Percentiles rank a stretch among this genome's conserved stretches.
phyloP scores from a whole-genome alignment of 1,284 basidiomycete genomes.

The Somion occarium region DNA sequence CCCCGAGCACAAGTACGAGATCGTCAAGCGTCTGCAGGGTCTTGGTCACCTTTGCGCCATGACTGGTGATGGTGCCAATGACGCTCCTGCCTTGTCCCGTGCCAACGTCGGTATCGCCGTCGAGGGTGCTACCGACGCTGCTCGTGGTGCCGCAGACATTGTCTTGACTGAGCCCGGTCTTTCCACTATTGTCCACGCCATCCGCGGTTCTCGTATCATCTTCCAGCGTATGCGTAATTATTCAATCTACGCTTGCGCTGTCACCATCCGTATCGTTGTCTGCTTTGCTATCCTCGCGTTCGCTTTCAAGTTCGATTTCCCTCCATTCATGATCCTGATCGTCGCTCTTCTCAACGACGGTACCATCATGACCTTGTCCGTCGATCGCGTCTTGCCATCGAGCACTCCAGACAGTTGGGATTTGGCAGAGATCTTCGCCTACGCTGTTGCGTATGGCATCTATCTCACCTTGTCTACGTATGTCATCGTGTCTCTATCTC shows the following conservation, averaged over 20 bases:
- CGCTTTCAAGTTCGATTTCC: slow-evolving; percentile 97
- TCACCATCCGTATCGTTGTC: slow-evolving; percentile 98
- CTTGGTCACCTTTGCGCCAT: slow-evolving; percentile 86
- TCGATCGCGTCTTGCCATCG: slow-evolving; percentile 94
- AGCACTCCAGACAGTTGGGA: slow-evolving; percentile 94
- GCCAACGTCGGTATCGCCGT: slow-evolving; percentile 98
- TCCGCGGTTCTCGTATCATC: slow-evolving; percentile 92
- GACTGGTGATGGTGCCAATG: slow-evolving; percentile 98
- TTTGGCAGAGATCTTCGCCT: slow-evolving; percentile 93
- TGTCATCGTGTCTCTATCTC: slow-evolving; percentile 24
- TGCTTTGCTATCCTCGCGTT: slow-evolving; percentile 96
- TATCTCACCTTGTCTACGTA: slow-evolving; percentile 90
- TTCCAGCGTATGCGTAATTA: slow-evolving; percentile 99
- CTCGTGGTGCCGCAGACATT: slow-evolving; percentile 93
- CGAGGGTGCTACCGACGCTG: slow-evolving; percentile 94
- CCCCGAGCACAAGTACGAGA: slow-evolving; percentile 94
- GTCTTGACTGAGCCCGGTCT: slow-evolving; percentile 94
- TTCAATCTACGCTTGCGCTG: slow-evolving; percentile 87
- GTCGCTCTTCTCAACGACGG: slow-evolving; percentile 97
- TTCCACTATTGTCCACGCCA: slow-evolving; percentile 95
- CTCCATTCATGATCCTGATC: slow-evolving; percentile 98
- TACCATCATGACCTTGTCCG: slow-evolving; percentile 98
- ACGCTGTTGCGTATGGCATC: slow-evolving; percentile 91
- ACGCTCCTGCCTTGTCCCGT: slow-evolving; percentile 89
- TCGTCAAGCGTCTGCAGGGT: slow-evolving; percentile 91